Base-by-base conservation (phyloP, 2,329 filamentous ascomycete species). In the Cytospora mali region DNA sequence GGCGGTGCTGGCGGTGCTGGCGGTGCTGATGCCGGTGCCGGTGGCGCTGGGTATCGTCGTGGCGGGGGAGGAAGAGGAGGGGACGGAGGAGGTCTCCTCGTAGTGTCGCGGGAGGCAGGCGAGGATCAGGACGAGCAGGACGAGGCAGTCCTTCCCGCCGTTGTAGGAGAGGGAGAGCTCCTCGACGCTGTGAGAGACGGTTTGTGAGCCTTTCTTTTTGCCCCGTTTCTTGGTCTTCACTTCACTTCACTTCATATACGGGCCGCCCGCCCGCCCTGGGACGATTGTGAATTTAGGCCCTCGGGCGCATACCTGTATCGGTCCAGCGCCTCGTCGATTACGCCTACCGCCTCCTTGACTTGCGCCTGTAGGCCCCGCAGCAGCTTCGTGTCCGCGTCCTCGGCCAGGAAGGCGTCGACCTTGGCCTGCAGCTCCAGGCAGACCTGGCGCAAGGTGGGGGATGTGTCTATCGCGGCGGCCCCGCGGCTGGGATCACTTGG, bases 61-160 rank as follows among this genome's bases (percentile, higher is more conserved):
- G 48, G 66, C 56, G 54, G 55, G 56, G 33, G 81, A 42, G n/a
- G 69, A n/a, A 50, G 70, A 54, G 52, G 67, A 39, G 16, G 70
- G 59, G 49, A 71, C 55, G 29, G 68, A 65, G 10, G 69, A 67
- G 58, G 50, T 1, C 35, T 35, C 35, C 21, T 76, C 70, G 61
- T 73, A 73, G 64, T 72, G 72, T 21, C 74, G 72, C 23, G 83
- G 77, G 59, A 84, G 79, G 68, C 79, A 82, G 66, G 89, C 88
- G 68, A 98, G 88, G 72, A 97, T 92, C 67, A 98, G 81, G 71
- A 97, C 84, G 7, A 98, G 83, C 21, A 98, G 87, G 58, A 98
- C 93, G 21, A 98, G 89, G 71, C 94, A 98, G 81, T 98, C 95
- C 76, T 99, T 99, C 65, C 95, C 95, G 72, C 95, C 95, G 71